Evolutionary conservation across 345 rosid species (phyloP).

Genomic region (Brassica rapa): DNA sequence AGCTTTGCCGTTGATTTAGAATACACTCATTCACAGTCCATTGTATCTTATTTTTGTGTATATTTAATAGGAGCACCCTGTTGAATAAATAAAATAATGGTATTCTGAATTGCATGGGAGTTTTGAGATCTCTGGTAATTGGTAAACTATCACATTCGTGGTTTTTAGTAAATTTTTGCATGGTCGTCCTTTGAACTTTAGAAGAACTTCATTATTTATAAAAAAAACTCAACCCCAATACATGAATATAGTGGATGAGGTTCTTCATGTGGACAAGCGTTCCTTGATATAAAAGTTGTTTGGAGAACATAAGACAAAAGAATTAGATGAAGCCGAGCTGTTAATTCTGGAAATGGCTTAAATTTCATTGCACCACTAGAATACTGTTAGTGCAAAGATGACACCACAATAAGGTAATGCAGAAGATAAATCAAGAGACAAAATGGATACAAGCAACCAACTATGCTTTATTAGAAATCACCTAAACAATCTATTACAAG

Average conservation of each 20-base stretch:
- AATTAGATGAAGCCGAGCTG: too few species aligned
- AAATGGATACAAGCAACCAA: too few species aligned
- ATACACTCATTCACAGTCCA: neutral
- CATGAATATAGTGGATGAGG: neutral
- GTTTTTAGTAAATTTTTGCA: neutral
- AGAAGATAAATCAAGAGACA: too few species aligned
- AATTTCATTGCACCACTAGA: too few species aligned
- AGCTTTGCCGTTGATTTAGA: constrained; percentile 57
- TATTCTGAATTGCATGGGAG: neutral
- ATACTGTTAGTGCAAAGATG: too few species aligned
- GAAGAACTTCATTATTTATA: neutral
- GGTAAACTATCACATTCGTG: neutral
- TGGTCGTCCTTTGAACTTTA: neutral
- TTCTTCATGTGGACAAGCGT: too few species aligned
- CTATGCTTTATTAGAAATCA: too few species aligned
- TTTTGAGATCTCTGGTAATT: neutral
- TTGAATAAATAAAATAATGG: constrained; percentile 6
- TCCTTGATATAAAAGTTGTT: too few species aligned
- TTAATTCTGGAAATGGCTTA: too few species aligned
- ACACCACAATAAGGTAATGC: too few species aligned
- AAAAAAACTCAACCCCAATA: neutral
- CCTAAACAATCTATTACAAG: too few species aligned
- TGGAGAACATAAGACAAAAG: too few species aligned
- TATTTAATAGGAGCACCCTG: constrained; percentile 10
- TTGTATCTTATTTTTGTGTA: constrained; percentile 23